Evolutionary conservation across 345 rosid genomes (phyloP).

Genomic region (Boechera divaricarpa): DNA sequence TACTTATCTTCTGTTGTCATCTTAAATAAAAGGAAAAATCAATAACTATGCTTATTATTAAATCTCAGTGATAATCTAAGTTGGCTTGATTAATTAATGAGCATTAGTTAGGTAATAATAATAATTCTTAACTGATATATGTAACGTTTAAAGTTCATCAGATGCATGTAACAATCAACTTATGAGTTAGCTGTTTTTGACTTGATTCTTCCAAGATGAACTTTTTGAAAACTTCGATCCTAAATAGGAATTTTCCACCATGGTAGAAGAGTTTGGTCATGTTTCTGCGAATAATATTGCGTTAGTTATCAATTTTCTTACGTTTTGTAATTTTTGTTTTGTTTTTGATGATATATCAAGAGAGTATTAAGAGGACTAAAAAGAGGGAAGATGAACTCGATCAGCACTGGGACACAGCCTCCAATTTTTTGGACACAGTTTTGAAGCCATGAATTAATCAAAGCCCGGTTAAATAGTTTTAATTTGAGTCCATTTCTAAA

Average conservation of each 20-base stretch:
- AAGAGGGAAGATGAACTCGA: neutral
- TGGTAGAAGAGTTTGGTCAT: constrained; percentile 3
- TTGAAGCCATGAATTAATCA: constrained; percentile 3
- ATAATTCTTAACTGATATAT: too few species aligned
- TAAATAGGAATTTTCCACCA: constrained; percentile 4
- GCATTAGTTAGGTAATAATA: too few species aligned
- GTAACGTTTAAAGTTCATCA: too few species aligned
- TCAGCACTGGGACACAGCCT: neutral
- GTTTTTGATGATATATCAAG: neutral
- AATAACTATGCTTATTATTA: neutral
- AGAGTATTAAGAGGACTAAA: constrained; percentile 3
- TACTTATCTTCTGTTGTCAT: neutral
- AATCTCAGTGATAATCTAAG: neutral
- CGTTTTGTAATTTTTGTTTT: neutral
- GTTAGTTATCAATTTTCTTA: neutral
- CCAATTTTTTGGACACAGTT: constrained; percentile 4
- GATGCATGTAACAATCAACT: neutral
- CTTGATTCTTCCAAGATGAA: neutral
- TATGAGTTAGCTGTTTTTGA: neutral
- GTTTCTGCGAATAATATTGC: neutral
- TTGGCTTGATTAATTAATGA: neutral
- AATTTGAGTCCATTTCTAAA: neutral
- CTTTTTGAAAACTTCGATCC: neutral
- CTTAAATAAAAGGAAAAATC: neutral
- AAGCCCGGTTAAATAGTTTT: neutral